Conservation (phyloP, 257 asterid species). For the Solanum pennellii region DNA sequence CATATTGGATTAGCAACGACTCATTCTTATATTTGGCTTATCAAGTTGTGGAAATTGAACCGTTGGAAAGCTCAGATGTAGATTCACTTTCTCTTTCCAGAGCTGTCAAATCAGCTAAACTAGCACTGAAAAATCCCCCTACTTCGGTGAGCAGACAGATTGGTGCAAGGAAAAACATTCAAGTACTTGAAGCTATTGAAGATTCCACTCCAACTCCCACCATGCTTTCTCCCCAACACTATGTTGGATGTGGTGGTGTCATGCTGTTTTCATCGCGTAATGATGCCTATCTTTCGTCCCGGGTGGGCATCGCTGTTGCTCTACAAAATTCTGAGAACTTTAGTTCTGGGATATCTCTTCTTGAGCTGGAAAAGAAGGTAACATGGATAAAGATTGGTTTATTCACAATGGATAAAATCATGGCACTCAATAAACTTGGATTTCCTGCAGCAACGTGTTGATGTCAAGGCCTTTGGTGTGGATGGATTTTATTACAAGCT, state of each 20-base stretch:
- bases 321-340: conserved; percentile 65
- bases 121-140: conserved; percentile 51
- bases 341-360: conserved; percentile 83
- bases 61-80: conserved; percentile 46
- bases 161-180: conserved; percentile 52
- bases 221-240: conserved; percentile 99
- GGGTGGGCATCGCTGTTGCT: conserved; percentile 95
- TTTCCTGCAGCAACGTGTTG: conserved; percentile 80
- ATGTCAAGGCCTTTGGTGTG: conserved; percentile 58
- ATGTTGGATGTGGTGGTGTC: conserved; percentile 89
- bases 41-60: conserved; percentile 93
- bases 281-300: conserved; percentile 79
- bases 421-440: conserved; percentile 5
- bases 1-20: conserved; percentile 92
- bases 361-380: conserved; percentile 99
- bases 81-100: conserved; percentile 50
- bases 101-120: conserved; percentile 64
- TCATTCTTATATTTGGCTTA: conserved; percentile 68
- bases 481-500: conserved; percentile 86
- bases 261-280: conserved; percentile 84
- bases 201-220: conserved; percentile 88
- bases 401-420: background rate
- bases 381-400: conserved; percentile 6
- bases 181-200: conserved; percentile 81
- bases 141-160: conserved; percentile 42